Evolutionary conservation across 495 filamentous ascomycete species (phyloP).

Genomic region (Penicillium argentinense): DNA sequence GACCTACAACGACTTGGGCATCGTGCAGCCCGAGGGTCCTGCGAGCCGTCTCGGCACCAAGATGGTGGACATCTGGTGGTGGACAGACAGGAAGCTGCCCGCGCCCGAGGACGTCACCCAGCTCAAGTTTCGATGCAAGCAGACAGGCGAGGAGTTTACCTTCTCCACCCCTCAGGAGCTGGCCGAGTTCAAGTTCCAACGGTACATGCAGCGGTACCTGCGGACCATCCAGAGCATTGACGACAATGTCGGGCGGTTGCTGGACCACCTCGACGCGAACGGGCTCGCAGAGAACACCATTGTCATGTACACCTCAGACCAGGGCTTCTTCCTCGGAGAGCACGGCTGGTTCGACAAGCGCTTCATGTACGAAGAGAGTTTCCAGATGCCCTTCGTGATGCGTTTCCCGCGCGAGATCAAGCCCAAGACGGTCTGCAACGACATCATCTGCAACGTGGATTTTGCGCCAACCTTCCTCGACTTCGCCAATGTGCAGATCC

Average conservation of each 20-base stretch:
- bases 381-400: constrained; percentile 48
- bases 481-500: constrained; percentile 29
- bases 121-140: constrained; percentile 38
- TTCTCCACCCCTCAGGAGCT: constrained; percentile 36
- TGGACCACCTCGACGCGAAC: constrained; percentile 36
- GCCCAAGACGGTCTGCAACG: constrained; percentile 31
- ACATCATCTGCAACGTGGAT: constrained; percentile 47
- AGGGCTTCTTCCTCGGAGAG: constrained; percentile 50
- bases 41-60: constrained; percentile 25
- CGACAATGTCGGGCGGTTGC: constrained; percentile 41
- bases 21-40: constrained; percentile 43
- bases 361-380: constrained; percentile 48
- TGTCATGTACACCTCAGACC: constrained; percentile 45
- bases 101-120: constrained; percentile 28
- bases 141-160: constrained; percentile 36
- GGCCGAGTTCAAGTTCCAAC: constrained; percentile 47
- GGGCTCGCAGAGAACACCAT: constrained; percentile 38
- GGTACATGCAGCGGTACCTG: constrained; percentile 50
- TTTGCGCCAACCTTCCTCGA: constrained; percentile 46
- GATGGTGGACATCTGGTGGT: constrained; percentile 21
- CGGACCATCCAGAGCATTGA: constrained; percentile 45
- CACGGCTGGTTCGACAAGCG: constrained; percentile 52
- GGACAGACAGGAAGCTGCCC: constrained; percentile 35
- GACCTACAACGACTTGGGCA: constrained; percentile 42
- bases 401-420: constrained; percentile 36